A percentile compares a stretch with the other conserved stretches of the same genome.
Evolutionary conservation across 208 protist species (phyloP).

Genomic region (Trypanosoma theileri): DNA sequence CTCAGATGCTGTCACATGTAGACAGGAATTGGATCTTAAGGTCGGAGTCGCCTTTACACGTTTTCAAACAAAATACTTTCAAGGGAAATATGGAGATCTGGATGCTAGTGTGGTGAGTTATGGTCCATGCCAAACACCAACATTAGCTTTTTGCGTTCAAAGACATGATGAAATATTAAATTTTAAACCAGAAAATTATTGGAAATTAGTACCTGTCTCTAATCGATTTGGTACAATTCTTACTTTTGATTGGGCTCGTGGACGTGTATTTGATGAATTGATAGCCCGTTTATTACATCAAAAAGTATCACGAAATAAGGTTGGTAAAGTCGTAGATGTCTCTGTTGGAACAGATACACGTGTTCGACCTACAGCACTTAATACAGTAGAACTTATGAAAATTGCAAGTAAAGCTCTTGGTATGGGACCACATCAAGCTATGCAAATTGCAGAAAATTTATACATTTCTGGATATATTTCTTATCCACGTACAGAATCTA

Average conservation of each 20-base stretch:
- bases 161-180: slow-evolving; percentile 91
- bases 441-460: slow-evolving; percentile 94
- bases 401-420: slow-evolving; percentile 78
- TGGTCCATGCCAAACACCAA: slow-evolving; percentile 97
- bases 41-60: slow-evolving; percentile 95
- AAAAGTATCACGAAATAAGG: slow-evolving; percentile 49
- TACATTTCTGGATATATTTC: slow-evolving; percentile 98
- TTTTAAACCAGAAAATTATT: slow-evolving; percentile 93
- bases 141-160: slow-evolving; percentile 93
- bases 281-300: slow-evolving; percentile 74
- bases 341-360: slow-evolving; percentile 57
- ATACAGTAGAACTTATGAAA: slow-evolving; percentile 96
- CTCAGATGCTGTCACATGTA: slow-evolving; percentile 92
- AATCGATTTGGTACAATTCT: slow-evolving; percentile 63
- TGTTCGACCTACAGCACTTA: slow-evolving; percentile 85
- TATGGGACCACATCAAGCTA: slow-evolving; percentile 91
- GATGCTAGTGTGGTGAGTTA: slow-evolving; percentile 92
- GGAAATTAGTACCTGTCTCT: slow-evolving; percentile 68
- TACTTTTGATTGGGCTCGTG: slow-evolving; percentile 89
- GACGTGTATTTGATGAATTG: slow-evolving; percentile 88
- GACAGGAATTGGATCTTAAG: slow-evolving; percentile 96
- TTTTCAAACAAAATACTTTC: slow-evolving; percentile 92
- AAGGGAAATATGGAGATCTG: slow-evolving; percentile 89
- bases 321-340: slow-evolving; percentile 67
- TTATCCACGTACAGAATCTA: slow-evolving; percentile 97